Base-by-base conservation (phyloP, 2,329 filamentous ascomycete genomes). In the Daldinia sp. region DNA sequence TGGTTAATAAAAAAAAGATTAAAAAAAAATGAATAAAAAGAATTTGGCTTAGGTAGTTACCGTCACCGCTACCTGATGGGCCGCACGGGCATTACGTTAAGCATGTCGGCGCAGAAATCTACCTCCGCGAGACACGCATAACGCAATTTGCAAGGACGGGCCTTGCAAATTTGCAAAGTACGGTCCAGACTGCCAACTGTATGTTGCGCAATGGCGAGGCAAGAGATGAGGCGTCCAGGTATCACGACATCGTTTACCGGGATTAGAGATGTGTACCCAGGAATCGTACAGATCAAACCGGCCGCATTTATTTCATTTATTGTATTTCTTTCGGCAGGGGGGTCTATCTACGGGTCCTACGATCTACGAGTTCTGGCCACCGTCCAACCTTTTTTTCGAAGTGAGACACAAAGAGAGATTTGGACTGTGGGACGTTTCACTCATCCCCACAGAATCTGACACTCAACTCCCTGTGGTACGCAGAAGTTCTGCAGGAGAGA, bases 401-500 rank as follows among this genome's bases (percentile, higher is more conserved):
- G 44, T 51, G 57, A 68, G 62, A 68, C 55, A 58, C 20, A 35
- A 9, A 35, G 57, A 28, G 37, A 59, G 28, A 50, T 13, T 30
- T 37, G 63, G 61, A 28, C 67, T 50, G 69, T 72, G 67, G 35
- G 60, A 72, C 67, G 69, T 72, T 72, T 62, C 69, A 72, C 69
- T 42, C 33, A 64, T 70, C 69, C 65, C 69, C 69, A 68, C 69
- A 67, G 69, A 69, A 61, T 70, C 67, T 70, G 69, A 70, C 67
- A 68, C 66, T 66, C 59, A 23, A 23, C 20, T 23, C 20, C 20
- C 13, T 42, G 63, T 71, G 37, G 62, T 59, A 69, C 66, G 55
- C 54, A 59, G 18, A 42, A 37, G 18, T 37, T 55, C 60, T 71
- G 69, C 69, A 64, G 54, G 69, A 65, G 69, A 69, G 53, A 67